Evolutionary conservation across 176 grass and related monocot genomes (phyloP), one percentile per base, ranked within the genome.

Genomic region (Melocanna baccifera): DNA sequence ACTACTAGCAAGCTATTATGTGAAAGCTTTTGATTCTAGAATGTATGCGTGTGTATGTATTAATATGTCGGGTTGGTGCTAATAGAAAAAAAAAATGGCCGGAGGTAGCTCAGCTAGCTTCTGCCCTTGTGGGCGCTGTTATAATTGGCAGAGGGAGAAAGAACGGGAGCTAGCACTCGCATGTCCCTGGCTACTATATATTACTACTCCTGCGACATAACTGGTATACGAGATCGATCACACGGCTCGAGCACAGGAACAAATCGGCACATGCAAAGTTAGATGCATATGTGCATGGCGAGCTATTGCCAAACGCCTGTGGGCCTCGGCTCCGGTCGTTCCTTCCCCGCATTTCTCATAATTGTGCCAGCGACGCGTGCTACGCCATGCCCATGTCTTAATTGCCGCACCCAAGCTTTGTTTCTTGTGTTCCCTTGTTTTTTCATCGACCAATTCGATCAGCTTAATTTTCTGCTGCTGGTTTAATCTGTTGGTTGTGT

Each of bases 301-400:
- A 42, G 81, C 61, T 81, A 62, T 79, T 78, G 74, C 80, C 80
- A 83, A 87, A 79, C 72, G 61, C 68, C 68, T 32, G 85, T 91
- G 89, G 89, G 85, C 85, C 89, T 84, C 40, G 6, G 19, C 74
- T 67, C 62, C 63, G 68, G 77, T 80, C 75, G 73, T 87, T 88
- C 77, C 75, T 73, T 74, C 40, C 74, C 62, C 67, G 58, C 50
- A 55, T 91, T 85, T 62, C 78, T 85, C 82, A 74, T 91, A 84
- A 91, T 87, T 84, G 81, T 80, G 89, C 81, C 89, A 91, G 75
- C 81, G 42, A 76, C 75, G 64, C 62, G 84, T 76, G 85, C 75
- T 22, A 77, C 77, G 83, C 83, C 88, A 64, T 32, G 52, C 71
- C 83, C 83, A 64, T 89, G 32, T 39, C 81, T 87, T 91, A 91